Evolutionary conservation across 345 rosid genomes (phyloP).

Genomic region (Durio zibethinus): DNA sequence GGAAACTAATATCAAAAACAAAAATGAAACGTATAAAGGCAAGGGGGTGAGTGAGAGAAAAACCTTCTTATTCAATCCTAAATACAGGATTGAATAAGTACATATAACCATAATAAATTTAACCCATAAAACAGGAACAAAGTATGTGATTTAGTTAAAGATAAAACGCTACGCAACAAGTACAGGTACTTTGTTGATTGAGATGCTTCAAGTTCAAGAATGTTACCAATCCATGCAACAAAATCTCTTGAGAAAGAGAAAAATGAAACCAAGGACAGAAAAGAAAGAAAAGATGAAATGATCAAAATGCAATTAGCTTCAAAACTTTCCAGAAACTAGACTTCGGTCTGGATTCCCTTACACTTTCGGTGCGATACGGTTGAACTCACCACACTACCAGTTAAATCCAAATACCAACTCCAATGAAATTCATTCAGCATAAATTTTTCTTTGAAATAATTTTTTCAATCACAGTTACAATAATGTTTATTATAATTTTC

Average conservation of each 20-base stretch:
- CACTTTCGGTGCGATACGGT: too few species aligned
- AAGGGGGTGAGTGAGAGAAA: neutral
- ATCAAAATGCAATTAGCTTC: too few species aligned
- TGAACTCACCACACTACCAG: too few species aligned
- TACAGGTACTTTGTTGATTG: neutral
- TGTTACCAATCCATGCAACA: neutral
- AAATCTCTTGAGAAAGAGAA: neutral
- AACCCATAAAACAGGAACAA: neutral
- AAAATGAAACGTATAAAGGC: neutral
- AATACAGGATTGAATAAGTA: neutral
- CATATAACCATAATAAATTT: neutral
- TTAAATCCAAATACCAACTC: too few species aligned
- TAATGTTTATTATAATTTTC: too few species aligned
- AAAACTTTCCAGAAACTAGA: neutral
- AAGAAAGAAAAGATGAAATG: neutral
- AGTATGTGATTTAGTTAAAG: neutral
- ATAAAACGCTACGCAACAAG: neutral
- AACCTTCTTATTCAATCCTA: neutral
- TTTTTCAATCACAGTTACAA: too few species aligned
- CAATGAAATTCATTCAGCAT: too few species aligned
- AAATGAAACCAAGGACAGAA: neutral
- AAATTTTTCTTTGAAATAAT: too few species aligned
- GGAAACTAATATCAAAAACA: slow-evolving; percentile 43
- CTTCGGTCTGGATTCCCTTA: too few species aligned
- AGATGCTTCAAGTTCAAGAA: neutral